Evolutionary conservation across 495 filamentous ascomycete species (phyloP).

Genomic region (Penicillium crystallinum): DNA sequence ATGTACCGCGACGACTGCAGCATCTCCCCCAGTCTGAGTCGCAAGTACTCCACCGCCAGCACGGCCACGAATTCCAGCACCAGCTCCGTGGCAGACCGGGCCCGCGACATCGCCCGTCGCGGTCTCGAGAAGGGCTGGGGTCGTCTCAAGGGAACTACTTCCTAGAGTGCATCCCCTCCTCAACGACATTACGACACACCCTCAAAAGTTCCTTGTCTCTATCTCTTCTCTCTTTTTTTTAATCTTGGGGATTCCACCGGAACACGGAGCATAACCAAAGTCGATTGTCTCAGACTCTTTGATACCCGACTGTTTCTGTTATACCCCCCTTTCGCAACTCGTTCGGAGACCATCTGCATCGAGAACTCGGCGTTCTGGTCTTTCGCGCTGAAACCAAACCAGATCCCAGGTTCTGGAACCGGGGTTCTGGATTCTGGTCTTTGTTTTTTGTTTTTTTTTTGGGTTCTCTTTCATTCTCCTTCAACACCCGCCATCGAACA

Average conservation of each 20-base stretch:
- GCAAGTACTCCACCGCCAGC: constrained; percentile 39
- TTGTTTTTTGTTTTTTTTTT: not conserved
- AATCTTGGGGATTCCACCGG: constrained; percentile 9
- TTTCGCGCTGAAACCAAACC: not conserved
- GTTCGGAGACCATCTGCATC: no score
- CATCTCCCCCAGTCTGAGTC: constrained; percentile 24
- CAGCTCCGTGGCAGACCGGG: constrained; percentile 36
- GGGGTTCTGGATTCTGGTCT: not conserved
- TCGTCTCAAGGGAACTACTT: constrained; percentile 30
- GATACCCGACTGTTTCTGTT: not conserved
- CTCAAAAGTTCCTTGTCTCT: constrained; percentile 27
- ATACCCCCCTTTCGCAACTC: no score
- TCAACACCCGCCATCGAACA: constrained; percentile 11
- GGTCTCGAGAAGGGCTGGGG: constrained; percentile 44
- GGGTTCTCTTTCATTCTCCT: no score
- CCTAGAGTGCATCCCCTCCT: constrained; percentile 20
- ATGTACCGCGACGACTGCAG: constrained; percentile 37
- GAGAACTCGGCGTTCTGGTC: constrained; percentile 8
- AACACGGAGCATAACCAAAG: not conserved
- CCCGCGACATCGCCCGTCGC: constrained; percentile 36
- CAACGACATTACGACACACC: constrained; percentile 26
- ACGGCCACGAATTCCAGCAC: constrained; percentile 35
- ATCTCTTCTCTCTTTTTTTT: constrained; percentile 9
- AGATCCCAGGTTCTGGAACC: constrained; percentile 15
- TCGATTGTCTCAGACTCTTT: not conserved